A percentile compares a stretch with the other conserved stretches of the same genome.
Conservation (phyloP, 2,329 filamentous ascomycete species). For the Tricladium varicosporioides region DNA sequence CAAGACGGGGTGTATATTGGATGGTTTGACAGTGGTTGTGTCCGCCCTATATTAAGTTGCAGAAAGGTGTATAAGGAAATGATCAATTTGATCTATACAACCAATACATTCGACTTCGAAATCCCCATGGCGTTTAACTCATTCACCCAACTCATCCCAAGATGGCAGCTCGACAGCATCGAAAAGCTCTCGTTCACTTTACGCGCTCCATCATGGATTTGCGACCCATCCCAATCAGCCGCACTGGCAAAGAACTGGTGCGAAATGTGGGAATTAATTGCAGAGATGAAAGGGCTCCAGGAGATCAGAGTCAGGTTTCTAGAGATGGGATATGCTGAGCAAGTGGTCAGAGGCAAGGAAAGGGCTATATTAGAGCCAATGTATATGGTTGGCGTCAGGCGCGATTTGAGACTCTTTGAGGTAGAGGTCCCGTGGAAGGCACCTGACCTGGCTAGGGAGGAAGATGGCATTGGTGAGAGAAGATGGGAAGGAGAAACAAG, state of each 20-base stretch:
- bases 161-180: background rate
- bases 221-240: background rate
- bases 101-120: background rate
- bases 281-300: conserved; percentile 11
- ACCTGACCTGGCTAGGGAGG: background rate
- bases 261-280: conserved; percentile 10
- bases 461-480: background rate
- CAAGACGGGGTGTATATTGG: background rate
- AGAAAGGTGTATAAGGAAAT: background rate
- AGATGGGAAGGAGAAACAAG: background rate
- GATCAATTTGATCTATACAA: background rate
- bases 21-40: background rate
- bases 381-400: background rate
- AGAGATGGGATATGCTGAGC: background rate
- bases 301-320: conserved; percentile 11
- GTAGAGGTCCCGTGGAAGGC: background rate
- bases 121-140: background rate
- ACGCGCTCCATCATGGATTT: background rate
- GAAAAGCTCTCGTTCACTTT: background rate
- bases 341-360: background rate
- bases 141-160: background rate
- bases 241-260: background rate
- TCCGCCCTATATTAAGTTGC: background rate
- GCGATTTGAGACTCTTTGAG: background rate
- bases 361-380: background rate